These are phyloP conservation scores for Hymenotorrendiella dingleyae DNA, from an alignment of 2,329 filamentous ascomycete genomes.

Conservation along the genomic window DNA sequence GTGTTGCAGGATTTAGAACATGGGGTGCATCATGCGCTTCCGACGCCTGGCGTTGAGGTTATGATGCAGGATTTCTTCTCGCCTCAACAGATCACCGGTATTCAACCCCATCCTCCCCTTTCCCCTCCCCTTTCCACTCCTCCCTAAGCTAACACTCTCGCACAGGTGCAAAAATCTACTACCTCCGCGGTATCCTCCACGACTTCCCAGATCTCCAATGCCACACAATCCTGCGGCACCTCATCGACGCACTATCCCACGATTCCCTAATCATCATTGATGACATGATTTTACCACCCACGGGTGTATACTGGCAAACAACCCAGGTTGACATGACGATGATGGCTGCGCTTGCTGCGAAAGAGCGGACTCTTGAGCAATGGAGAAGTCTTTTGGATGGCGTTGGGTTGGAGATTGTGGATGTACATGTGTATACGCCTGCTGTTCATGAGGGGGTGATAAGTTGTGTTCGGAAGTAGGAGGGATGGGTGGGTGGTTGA, in stretches of 20 bases:
- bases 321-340: conserved; percentile 34
- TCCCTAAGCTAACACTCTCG: background rate
- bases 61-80: conserved; percentile 27
- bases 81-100: conserved; percentile 24
- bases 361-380: conserved; percentile 32
- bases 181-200: conserved; percentile 35
- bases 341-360: conserved; percentile 31
- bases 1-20: conserved; percentile 36
- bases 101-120: background rate
- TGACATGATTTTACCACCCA: conserved; percentile 37
- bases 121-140: no score
- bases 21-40: conserved; percentile 19
- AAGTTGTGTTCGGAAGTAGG: background rate
- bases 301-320: conserved; percentile 29
- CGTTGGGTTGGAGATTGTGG: conserved; percentile 6
- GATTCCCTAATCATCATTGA: conserved; percentile 37
- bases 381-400: conserved; percentile 25
- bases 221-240: conserved; percentile 16
- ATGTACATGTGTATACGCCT: conserved; percentile 9
- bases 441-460: background rate
- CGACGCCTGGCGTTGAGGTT: conserved; percentile 26
- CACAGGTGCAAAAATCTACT: conserved; percentile 30
- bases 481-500: no score
- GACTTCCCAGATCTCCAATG: conserved; percentile 33
- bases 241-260: conserved; percentile 30